phyloP scores from a whole-genome alignment of 2,329 filamentous ascomycete species.

The Zasmidium citrigriseum region DNA sequence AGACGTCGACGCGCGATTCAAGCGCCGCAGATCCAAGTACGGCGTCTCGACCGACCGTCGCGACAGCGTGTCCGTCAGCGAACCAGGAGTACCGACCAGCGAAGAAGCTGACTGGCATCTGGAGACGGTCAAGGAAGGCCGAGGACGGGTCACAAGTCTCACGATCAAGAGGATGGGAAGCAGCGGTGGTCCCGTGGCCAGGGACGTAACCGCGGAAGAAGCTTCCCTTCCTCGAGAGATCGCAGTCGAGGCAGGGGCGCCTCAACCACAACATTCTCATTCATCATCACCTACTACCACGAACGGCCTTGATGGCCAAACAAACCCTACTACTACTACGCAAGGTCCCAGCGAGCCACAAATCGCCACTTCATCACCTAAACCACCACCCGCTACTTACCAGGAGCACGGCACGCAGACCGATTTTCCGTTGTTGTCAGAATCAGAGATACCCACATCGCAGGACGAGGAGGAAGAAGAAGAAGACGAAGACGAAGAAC shows the following conservation, averaged over 20 bases:
- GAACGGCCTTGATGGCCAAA: constrained; percentile 8
- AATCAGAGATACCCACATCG: not conserved
- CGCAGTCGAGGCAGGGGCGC: not conserved
- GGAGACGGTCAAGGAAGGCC: constrained; percentile 27
- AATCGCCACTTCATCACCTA: constrained; percentile 6
- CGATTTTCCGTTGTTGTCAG: not conserved
- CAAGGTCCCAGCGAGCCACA: constrained; percentile 14
- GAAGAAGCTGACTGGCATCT: constrained; percentile 29
- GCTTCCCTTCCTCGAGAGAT: constrained; percentile 8
- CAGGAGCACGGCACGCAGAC: constrained; percentile 9
- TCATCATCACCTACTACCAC: not conserved
- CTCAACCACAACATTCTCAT: not conserved
- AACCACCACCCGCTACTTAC: not conserved
- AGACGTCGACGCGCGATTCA: constrained; percentile 35
- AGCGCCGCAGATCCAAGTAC: constrained; percentile 31
- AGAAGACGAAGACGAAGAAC: constrained; percentile 10
- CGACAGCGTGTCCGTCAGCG: constrained; percentile 13
- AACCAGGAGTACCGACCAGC: constrained; percentile 10
- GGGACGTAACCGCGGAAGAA: constrained; percentile 4
- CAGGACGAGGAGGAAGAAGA: constrained; percentile 9
- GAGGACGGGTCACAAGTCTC: constrained; percentile 27
- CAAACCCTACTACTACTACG: not conserved
- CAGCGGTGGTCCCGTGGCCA: constrained; percentile 8
- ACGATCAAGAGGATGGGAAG: constrained; percentile 27
- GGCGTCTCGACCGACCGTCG: constrained; percentile 24